These are phyloP conservation scores for Talaromyces albobiverticillius DNA, from an alignment of 2,329 filamentous ascomycete genomes.

Conservation along the genomic window DNA sequence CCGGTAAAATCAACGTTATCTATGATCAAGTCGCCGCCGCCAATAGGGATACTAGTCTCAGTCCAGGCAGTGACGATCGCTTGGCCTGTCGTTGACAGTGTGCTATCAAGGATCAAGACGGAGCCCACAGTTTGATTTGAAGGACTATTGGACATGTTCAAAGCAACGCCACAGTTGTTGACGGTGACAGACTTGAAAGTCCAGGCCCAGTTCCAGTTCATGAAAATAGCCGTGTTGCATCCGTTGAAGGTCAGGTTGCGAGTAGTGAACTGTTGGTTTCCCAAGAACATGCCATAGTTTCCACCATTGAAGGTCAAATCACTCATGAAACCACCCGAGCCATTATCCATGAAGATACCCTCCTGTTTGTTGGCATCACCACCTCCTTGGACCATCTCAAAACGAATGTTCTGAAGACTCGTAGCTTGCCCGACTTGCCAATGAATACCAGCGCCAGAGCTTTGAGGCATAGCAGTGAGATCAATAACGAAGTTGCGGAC, in stretches of 20 bases:
- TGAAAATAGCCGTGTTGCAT: slow-evolving; percentile 78
- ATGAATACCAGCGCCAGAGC: slow-evolving; percentile 68
- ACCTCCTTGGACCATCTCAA: slow-evolving; percentile 71
- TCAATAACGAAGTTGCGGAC: slow-evolving; percentile 81
- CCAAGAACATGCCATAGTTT: slow-evolving; percentile 72
- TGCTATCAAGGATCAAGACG: slow-evolving; percentile 77
- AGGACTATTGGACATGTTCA: slow-evolving; percentile 72
- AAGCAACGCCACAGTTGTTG: slow-evolving; percentile 69
- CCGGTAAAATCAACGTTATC: slow-evolving; percentile 85
- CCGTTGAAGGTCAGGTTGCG: slow-evolving; percentile 79
- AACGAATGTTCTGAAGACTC: slow-evolving; percentile 74
- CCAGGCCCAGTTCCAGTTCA: slow-evolving; percentile 94
- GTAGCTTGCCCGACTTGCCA: slow-evolving; percentile 86
- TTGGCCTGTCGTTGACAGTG: slow-evolving; percentile 69
- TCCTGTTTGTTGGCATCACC: slow-evolving; percentile 65
- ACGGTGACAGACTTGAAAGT: slow-evolving; percentile 73
- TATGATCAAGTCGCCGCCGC: slow-evolving; percentile 78
- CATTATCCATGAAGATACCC: slow-evolving; percentile 82
- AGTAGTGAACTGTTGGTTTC: slow-evolving; percentile 83
- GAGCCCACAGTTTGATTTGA: slow-evolving; percentile 77
- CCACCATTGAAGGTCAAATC: slow-evolving; percentile 83
- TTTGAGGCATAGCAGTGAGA: slow-evolving; percentile 61
- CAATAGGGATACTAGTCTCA: slow-evolving; percentile 57
- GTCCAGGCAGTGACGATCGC: slow-evolving; percentile 76
- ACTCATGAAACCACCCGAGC: slow-evolving; percentile 78